Evolutionary conservation across 2,329 filamentous ascomycete species (phyloP).

Genomic region (Sporothrix luriei): DNA sequence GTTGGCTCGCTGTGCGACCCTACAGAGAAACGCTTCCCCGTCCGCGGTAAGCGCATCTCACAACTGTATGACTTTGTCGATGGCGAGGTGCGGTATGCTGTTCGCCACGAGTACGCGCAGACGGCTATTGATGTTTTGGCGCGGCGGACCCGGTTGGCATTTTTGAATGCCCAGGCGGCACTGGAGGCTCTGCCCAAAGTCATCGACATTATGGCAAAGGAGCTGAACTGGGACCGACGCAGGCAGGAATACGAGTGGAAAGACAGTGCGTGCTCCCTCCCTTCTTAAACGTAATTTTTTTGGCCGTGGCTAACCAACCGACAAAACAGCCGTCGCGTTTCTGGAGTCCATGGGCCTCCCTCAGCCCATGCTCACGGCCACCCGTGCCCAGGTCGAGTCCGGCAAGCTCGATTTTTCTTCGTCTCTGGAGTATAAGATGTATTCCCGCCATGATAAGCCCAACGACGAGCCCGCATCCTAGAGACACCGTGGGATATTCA

Average conservation of each 20-base stretch:
- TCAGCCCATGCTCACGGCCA: constrained; percentile 58
- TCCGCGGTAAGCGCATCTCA: constrained; percentile 78
- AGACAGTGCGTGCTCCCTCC: constrained; percentile 50
- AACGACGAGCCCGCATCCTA: constrained; percentile 40
- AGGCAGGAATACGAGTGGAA: constrained; percentile 80
- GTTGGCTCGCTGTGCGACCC: constrained; percentile 81
- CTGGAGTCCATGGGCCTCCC: constrained; percentile 69
- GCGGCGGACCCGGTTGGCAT: constrained; percentile 79
- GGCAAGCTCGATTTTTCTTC: constrained; percentile 61
- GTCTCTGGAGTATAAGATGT: constrained; percentile 63
- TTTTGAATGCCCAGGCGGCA: constrained; percentile 87
- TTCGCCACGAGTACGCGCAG: constrained; percentile 87
- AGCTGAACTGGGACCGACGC: constrained; percentile 74
- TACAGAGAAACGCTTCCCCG: constrained; percentile 78
- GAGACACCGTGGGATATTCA: not conserved
- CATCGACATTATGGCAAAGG: constrained; percentile 86
- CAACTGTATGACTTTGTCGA: constrained; percentile 87
- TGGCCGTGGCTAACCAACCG: not conserved
- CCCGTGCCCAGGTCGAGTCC: constrained; percentile 62
- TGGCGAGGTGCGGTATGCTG: constrained; percentile 85
- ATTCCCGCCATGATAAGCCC: constrained; percentile 61
- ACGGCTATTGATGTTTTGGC: constrained; percentile 87
- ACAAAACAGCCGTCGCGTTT: constrained; percentile 52
- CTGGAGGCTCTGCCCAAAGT: constrained; percentile 81
- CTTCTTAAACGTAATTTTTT: not conserved